Conservation (phyloP, 2,329 filamentous ascomycete species). For the Claviceps arundinis region DNA sequence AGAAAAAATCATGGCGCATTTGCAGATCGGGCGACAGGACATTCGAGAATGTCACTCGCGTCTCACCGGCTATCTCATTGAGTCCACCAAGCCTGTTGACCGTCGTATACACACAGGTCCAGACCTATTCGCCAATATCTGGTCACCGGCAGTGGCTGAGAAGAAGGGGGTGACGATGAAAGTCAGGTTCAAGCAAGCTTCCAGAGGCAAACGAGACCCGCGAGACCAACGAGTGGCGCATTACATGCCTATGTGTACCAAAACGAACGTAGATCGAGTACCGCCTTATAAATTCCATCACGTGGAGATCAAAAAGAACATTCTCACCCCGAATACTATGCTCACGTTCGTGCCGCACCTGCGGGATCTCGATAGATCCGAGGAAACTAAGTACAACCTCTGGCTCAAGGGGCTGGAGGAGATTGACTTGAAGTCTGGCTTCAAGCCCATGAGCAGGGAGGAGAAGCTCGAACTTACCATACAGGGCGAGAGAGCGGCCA, state of each 20-base stretch:
- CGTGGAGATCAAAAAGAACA: slow-evolving; percentile 45
- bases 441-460: slow-evolving; percentile 38
- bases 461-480: slow-evolving; percentile 37
- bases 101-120: slow-evolving; percentile 26
- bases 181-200: slow-evolving; percentile 38
- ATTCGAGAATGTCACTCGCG: slow-evolving; percentile 32
- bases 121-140: slow-evolving; percentile 36
- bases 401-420: slow-evolving; percentile 46
- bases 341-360: slow-evolving; percentile 47
- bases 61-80: slow-evolving; percentile 31
- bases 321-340: slow-evolving; percentile 46
- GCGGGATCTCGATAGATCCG: slow-evolving; percentile 41
- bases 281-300: slow-evolving; percentile 48
- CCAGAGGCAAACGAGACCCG: slow-evolving; percentile 30
- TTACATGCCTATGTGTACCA: slow-evolving; percentile 31
- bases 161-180: slow-evolving; percentile 28
- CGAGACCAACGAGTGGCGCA: slow-evolving; percentile 29
- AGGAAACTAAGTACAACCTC: slow-evolving; percentile 39
- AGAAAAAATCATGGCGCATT: slow-evolving; percentile 26
- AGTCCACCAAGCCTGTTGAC: slow-evolving; percentile 28
- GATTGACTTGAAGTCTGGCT: slow-evolving; percentile 44
- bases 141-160: slow-evolving; percentile 21
- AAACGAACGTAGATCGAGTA: slow-evolving; percentile 37
- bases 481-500: slow-evolving; percentile 37
- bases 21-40: slow-evolving; percentile 27